phyloP scores from a whole-genome alignment of 768 basidiomycete genomes.

The Trametopsis cervina region DNA sequence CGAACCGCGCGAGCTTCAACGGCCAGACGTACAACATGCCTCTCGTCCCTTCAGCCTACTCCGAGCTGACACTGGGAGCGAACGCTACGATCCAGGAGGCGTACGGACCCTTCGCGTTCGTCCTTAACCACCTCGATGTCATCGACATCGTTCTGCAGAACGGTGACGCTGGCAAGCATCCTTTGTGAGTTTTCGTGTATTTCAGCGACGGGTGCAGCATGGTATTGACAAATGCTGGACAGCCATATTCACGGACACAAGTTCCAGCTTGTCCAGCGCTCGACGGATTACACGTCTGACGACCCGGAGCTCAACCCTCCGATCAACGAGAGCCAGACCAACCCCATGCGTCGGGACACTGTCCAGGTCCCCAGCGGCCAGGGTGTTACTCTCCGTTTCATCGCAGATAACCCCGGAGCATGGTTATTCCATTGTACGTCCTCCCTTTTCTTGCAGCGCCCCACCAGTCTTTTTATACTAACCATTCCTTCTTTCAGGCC shows the following conservation, averaged over 20 bases:
- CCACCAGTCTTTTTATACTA: not conserved
- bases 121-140: conserved; percentile 68
- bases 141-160: conserved; percentile 76
- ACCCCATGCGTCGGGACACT: conserved; percentile 92
- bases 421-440: conserved; percentile 79
- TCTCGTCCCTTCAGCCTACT: conserved; percentile 70
- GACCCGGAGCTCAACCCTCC: conserved; percentile 80
- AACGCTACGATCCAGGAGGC: conserved; percentile 60
- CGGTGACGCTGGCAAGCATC: conserved; percentile 68
- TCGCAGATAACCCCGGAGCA: conserved; percentile 89
- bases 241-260: conserved; percentile 93
- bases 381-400: conserved; percentile 67
- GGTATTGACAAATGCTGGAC: not conserved
- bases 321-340: conserved; percentile 66
- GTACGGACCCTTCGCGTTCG: conserved; percentile 77
- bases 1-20: conserved; percentile 75
- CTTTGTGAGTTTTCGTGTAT: conserved; percentile 52
- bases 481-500: conserved; percentile 36
- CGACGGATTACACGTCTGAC: conserved; percentile 59
- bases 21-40: conserved; percentile 61
- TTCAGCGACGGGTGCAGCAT: not conserved
- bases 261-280: conserved; percentile 72
- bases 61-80: conserved; percentile 65
- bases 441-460: not conserved
- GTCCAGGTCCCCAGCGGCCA: conserved; percentile 63